Percentiles rank a stretch among this genome's conserved stretches.
These are phyloP conservation scores for Fusarium luffae DNA, from an alignment of 2,329 filamentous ascomycete species.

Conservation along the genomic window DNA sequence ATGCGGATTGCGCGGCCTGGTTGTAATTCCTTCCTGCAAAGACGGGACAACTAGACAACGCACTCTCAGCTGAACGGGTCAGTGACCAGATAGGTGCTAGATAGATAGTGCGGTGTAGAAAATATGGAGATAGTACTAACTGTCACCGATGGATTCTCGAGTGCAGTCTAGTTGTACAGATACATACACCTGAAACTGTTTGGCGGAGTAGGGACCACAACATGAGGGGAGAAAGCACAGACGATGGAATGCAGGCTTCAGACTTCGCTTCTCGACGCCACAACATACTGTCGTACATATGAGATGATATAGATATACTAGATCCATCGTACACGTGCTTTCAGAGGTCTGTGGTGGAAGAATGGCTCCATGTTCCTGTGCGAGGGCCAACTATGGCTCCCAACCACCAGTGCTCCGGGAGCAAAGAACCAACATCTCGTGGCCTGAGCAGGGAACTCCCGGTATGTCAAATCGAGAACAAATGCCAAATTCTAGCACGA, in stretches of 20 bases:
- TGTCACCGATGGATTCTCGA: conserved; percentile 11
- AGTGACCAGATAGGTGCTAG: conserved; percentile 8
- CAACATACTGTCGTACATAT: conserved; percentile 5
- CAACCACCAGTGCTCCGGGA: background rate
- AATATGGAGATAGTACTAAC: conserved; percentile 25
- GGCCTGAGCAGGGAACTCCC: conserved; percentile 21
- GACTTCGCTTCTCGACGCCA: conserved; percentile 32
- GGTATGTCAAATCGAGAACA: conserved; percentile 11
- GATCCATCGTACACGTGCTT: conserved; percentile 20
- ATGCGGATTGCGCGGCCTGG: conserved; percentile 1
- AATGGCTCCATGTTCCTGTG: conserved; percentile 31
- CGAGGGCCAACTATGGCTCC: conserved; percentile 28
- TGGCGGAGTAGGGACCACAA: conserved; percentile 30
- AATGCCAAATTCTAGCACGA: conserved; percentile 1
- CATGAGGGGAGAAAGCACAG: conserved; percentile 33
- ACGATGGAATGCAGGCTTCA: conserved; percentile 28
- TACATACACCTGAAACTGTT: conserved; percentile 37
- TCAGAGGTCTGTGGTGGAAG: conserved; percentile 24
- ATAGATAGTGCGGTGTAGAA: conserved; percentile 18
- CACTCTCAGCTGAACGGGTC: conserved; percentile 9
- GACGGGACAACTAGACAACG: background rate
- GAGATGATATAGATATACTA: background rate
- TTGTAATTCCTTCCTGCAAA: background rate
- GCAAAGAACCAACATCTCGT: conserved; percentile 1
- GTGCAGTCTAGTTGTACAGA: conserved; percentile 17